Conservation (phyloP, 257 asterid genomes). For the Rhazya stricta region DNA sequence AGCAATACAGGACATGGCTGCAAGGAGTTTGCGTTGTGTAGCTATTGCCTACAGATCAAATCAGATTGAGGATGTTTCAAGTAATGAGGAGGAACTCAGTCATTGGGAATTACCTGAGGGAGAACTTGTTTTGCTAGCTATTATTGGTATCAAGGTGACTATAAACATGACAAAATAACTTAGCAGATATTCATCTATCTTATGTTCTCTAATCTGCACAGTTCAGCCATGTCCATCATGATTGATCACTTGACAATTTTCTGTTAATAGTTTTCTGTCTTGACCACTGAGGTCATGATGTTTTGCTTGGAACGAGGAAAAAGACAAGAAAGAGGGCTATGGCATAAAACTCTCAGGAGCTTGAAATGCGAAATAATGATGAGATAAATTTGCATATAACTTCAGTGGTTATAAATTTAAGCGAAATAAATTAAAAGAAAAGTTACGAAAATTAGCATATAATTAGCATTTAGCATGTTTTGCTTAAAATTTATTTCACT, state of each 20-base stretch:
- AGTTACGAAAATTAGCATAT: too few relatives aligned
- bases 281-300: not conserved
- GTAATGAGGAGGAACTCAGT: conserved; percentile 56
- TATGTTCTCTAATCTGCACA: not conserved
- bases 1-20: conserved; percentile 84
- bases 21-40: conserved; percentile 83
- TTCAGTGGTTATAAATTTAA: too few relatives aligned
- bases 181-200: not conserved
- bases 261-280: too few relatives aligned
- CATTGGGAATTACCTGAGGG: conserved; percentile 82
- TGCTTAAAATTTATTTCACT: too few relatives aligned
- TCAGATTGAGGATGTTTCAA: conserved; percentile 55
- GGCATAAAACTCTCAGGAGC: not conserved
- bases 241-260: not conserved
- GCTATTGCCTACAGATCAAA: conserved; percentile 66
- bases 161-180: not conserved
- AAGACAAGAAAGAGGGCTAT: not conserved
- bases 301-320: not conserved
- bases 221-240: not conserved
- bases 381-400: not conserved
- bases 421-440: too few relatives aligned
- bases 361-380: not conserved
- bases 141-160: conserved; percentile 84
- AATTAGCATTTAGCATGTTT: too few relatives aligned
- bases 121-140: conserved; percentile 74